phyloP scores from a whole-genome alignment of 2,329 filamentous ascomycete genomes.

The Penicillium sp. region DNA sequence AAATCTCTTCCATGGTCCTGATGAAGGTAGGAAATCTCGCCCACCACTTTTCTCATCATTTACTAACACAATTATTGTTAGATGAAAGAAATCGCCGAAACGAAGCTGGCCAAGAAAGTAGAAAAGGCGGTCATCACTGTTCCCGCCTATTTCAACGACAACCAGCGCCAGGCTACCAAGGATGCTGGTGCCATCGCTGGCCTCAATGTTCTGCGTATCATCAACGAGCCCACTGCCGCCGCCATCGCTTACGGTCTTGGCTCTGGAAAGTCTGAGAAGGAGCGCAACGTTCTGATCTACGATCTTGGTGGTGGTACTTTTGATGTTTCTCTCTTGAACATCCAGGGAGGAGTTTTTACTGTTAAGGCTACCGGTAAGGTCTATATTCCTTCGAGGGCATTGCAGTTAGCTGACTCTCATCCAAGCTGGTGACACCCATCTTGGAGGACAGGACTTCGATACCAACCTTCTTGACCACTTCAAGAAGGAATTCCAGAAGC shows the following conservation, averaged over 20 bases:
- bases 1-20: conserved; percentile 98
- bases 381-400: background rate
- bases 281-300: conserved; percentile 99
- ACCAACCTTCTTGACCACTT: conserved; percentile 95
- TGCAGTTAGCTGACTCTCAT: too few species aligned
- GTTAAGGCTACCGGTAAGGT: conserved; percentile 77
- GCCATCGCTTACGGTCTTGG: conserved; percentile 98
- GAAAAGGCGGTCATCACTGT: conserved; percentile 99
- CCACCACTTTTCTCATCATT: background rate
- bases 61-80: conserved; percentile 45
- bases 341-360: conserved; percentile 98
- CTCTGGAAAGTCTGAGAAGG: conserved; percentile 92
- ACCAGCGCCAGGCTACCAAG: conserved; percentile 99
- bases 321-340: conserved; percentile 99
- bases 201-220: conserved; percentile 98
- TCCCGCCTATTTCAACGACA: conserved; percentile 99
- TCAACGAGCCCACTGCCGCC: conserved; percentile 98
- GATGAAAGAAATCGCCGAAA: conserved; percentile 99
- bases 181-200: conserved; percentile 97
- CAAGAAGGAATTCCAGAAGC: conserved; percentile 89
- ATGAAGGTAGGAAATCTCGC: conserved; percentile 72
- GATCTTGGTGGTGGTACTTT: conserved; percentile 99
- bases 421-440: conserved; percentile 83
- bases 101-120: conserved; percentile 98
- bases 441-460: conserved; percentile 96